Evolutionary conservation across 2,329 filamentous ascomycete genomes (phyloP).

Genomic region (Epicoccum sorghinum): DNA sequence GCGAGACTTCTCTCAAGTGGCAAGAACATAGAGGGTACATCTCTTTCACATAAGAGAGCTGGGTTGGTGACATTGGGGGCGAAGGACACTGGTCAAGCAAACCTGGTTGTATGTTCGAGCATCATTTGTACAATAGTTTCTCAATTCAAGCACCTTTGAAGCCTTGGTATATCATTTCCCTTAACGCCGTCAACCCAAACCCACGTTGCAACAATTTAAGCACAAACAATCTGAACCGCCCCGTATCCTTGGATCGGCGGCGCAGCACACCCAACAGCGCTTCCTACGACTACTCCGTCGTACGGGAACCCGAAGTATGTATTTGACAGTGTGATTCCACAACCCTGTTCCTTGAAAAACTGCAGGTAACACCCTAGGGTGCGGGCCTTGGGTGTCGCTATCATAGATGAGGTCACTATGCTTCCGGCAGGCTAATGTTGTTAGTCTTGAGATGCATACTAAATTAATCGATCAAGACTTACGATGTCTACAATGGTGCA

Average conservation of each 20-base stretch:
- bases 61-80: too few species aligned
- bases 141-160: too few species aligned
- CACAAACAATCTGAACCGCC: neutral
- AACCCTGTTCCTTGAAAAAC: neutral
- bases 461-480: neutral
- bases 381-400: neutral
- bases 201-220: neutral
- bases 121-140: too few species aligned
- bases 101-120: too few species aligned
- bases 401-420: neutral
- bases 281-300: neutral
- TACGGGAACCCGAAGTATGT: conserved; percentile 4
- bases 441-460: too few species aligned
- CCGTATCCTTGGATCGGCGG: neutral
- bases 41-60: too few species aligned
- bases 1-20: too few species aligned
- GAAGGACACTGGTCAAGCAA: too few species aligned
- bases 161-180: too few species aligned
- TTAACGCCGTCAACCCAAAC: neutral
- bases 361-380: conserved; percentile 1
- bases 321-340: conserved; percentile 2
- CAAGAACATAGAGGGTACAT: too few species aligned
- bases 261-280: neutral
- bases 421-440: neutral
- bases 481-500: neutral